These are phyloP conservation scores for Cercophora samala DNA, from an alignment of 495 filamentous ascomycete genomes.

Conservation along the genomic window DNA sequence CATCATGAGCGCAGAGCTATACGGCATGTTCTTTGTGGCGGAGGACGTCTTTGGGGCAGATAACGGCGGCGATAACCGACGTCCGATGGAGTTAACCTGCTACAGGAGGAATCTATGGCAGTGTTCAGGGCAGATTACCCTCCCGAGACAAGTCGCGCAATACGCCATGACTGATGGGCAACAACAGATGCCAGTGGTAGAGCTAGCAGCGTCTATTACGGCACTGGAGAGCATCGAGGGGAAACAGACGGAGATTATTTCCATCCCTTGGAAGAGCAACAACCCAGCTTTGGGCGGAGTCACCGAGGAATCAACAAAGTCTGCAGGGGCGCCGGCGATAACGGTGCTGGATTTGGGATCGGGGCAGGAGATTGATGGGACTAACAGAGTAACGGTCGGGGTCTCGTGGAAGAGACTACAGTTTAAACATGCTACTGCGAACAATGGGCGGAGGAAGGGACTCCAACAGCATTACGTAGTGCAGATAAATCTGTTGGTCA, in stretches of 20 bases:
- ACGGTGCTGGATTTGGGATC: slow-evolving; percentile 70
- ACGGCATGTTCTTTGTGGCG: slow-evolving; percentile 94
- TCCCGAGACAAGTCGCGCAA: slow-evolving; percentile 68
- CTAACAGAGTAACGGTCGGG: slow-evolving; percentile 71
- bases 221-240: slow-evolving; percentile 90
- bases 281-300: slow-evolving; percentile 52
- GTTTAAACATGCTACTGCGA: slow-evolving; percentile 88
- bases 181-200: slow-evolving; percentile 67
- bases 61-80: slow-evolving; percentile 41
- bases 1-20: slow-evolving; percentile 74
- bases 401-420: slow-evolving; percentile 89
- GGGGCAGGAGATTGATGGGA: slow-evolving; percentile 61
- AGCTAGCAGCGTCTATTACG: slow-evolving; percentile 74
- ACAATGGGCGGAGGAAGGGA: slow-evolving; percentile 70
- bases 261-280: slow-evolving; percentile 87
- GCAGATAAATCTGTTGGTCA: slow-evolving; percentile 59
- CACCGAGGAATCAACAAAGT: slow-evolving; percentile 43
- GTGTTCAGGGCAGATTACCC: slow-evolving; percentile 75
- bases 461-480: slow-evolving; percentile 70
- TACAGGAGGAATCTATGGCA: slow-evolving; percentile 90
- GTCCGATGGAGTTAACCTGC: slow-evolving; percentile 82
- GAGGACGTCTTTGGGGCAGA: slow-evolving; percentile 60
- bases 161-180: slow-evolving; percentile 71
- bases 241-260: slow-evolving; percentile 84
- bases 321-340: slow-evolving; percentile 47